Evolutionary conservation across 495 filamentous ascomycete genomes (phyloP), one percentile per base, ranked within the genome.

Genomic region (Chaetomium fimeti): DNA sequence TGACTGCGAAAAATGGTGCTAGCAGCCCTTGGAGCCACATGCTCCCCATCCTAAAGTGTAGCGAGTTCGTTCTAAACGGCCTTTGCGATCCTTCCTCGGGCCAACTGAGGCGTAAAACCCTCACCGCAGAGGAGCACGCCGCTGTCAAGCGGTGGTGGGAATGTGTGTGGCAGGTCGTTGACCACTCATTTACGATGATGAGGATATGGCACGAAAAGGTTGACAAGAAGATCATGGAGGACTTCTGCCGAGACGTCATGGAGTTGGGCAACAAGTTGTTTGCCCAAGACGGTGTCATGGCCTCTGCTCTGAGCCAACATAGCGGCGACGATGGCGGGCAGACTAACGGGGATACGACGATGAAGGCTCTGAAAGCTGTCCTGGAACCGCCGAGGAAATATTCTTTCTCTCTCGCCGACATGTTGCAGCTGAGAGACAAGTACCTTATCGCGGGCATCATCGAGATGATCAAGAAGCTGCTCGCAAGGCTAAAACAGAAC

Each of bases 211-310:
- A 87, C 57, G 76, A 84, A 25, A 83, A 84, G 12, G 75, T 82
- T 62, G 87, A 93, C 29, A 91, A 90, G 74, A 76, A 81, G 18
- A 78, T 82, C 27, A 89, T 98, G 90, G 85, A 89, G 71, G 89
- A 98, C 56, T 97, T 98, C 67, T 94, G 91, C 69, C 86, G 94
- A 66, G 91, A 97, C 69, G 88, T 89, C 29, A 98, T 98, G 81
- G 89, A 97, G 66, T 90, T 96, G 68, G 92, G 92, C 3, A 89
- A 97, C 69, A 83, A 84, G 24, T 80, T 96, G 4, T 90, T 98
- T 68, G 86, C 89, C 58, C 87, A 95, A 66, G 93, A 92, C 77
- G 86, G 83, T 57, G 83, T 96, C 45, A 83, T 96, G 69, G 83
- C 89, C 0, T 87, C 85, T 59, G 89, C 89, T 48, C 76, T 93